These are phyloP conservation scores for Boletus huronensis DNA, from an alignment of 768 basidiomycete genomes.

Conservation along the genomic window DNA sequence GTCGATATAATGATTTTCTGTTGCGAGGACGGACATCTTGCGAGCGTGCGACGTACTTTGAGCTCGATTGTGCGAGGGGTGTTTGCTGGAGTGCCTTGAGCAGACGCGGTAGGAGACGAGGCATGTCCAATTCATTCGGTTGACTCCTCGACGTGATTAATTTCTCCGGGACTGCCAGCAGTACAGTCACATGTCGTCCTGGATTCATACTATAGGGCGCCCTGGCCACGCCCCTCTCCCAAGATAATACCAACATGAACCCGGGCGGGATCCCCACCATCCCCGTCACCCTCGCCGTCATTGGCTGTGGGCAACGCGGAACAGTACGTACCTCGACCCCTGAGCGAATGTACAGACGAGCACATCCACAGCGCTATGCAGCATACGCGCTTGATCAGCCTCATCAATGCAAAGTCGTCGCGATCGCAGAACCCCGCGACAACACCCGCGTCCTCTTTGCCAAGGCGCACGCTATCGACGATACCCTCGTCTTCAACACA, in stretches of 20 bases:
- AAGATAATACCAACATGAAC: slow-evolving; percentile 19
- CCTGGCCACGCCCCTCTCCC: slow-evolving; percentile 32
- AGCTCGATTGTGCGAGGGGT: slow-evolving; percentile 4
- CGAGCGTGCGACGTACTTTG: slow-evolving; percentile 12
- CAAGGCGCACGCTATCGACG: slow-evolving; percentile 53
- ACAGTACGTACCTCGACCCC: slow-evolving; percentile 41
- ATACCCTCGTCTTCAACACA: slow-evolving; percentile 63
- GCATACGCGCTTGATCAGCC: slow-evolving; percentile 59
- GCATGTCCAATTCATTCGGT: slow-evolving; percentile 40
- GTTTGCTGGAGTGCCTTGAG: slow-evolving; percentile 38
- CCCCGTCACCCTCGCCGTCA: slow-evolving; percentile 67
- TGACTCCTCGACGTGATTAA: neutral
- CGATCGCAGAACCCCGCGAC: slow-evolving; percentile 80
- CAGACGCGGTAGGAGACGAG: slow-evolving; percentile 69
- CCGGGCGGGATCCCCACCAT: slow-evolving; percentile 7
- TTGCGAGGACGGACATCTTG: slow-evolving; percentile 11
- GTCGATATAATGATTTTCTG: slow-evolving; percentile 37
- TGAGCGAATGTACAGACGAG: neutral
- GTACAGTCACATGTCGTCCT: slow-evolving; percentile 21
- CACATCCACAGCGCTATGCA: slow-evolving; percentile 51
- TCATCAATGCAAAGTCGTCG: slow-evolving; percentile 67
- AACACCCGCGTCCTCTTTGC: slow-evolving; percentile 61
- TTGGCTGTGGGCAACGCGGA: slow-evolving; percentile 85
- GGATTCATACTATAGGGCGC: slow-evolving; percentile 29
- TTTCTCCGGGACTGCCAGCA: neutral